Conservation (phyloP, 805 yeast species). For the Wickerhamomyces mucosus region DNA sequence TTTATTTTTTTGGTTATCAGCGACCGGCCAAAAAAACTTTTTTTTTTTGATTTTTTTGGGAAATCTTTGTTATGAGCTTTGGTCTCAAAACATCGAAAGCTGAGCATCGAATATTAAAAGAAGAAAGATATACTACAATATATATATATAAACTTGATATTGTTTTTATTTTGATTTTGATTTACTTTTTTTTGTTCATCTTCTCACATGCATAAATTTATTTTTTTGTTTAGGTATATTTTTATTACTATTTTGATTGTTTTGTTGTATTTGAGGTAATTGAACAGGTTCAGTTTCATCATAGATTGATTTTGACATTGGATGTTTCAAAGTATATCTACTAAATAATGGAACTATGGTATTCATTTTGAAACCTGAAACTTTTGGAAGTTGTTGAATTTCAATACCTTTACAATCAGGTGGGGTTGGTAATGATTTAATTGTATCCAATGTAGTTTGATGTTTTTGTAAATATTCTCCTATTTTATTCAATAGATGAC, state of each 20-base stretch:
- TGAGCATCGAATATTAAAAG: too few relatives aligned
- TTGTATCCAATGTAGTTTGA: slow-evolving; percentile 59
- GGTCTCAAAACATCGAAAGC: too few relatives aligned
- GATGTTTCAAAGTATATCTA: slow-evolving; percentile 71
- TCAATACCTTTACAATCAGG: slow-evolving; percentile 48
- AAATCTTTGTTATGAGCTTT: too few relatives aligned
- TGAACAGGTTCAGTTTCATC: slow-evolving; percentile 39
- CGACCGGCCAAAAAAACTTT: too few relatives aligned
- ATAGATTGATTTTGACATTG: slow-evolving; percentile 65
- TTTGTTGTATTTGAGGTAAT: slow-evolving; percentile 20
- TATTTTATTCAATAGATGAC: slow-evolving; percentile 53
- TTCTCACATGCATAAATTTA: slow-evolving; percentile 55
- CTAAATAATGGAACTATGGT: slow-evolving; percentile 84
- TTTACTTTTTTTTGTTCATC: too few relatives aligned
- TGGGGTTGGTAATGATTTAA: slow-evolving; percentile 58
- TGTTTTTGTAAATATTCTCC: slow-evolving; percentile 51
- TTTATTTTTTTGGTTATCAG: too few relatives aligned
- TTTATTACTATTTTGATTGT: slow-evolving; percentile 26
- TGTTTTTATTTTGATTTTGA: too few relatives aligned
- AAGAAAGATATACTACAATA: too few relatives aligned
- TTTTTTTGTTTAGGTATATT: slow-evolving; percentile 39
- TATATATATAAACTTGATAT: too few relatives aligned
- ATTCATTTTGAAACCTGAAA: slow-evolving; percentile 82
- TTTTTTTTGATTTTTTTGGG: too few relatives aligned
- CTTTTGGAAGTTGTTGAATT: slow-evolving; percentile 58